Evolutionary conservation across 2,329 filamentous ascomycete species (phyloP).

Genomic region (Akanthomyces uredinophilus): DNA sequence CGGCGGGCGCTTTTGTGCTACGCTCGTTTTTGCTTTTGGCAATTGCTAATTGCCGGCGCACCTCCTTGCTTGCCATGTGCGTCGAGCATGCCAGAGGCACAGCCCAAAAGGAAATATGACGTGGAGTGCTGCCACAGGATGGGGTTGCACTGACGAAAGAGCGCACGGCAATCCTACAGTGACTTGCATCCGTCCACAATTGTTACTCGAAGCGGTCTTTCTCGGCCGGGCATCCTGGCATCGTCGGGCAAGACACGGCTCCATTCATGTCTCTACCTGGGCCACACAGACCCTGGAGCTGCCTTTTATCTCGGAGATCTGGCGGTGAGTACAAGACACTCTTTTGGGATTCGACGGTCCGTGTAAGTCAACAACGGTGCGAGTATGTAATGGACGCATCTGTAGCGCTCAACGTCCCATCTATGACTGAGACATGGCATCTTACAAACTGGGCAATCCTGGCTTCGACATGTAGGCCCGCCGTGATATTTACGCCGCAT

Average conservation of each 20-base stretch:
- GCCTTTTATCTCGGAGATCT: not conserved
- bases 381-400: not conserved
- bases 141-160: not conserved
- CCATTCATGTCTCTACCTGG: not conserved
- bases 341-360: not conserved
- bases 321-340: slow-evolving; percentile 7
- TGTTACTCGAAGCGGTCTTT: not conserved
- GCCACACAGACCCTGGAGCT: not conserved
- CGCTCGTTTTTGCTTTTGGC: not conserved
- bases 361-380: slow-evolving; percentile 2
- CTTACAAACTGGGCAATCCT: not conserved
- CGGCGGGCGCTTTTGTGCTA: not conserved
- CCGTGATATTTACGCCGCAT: not conserved
- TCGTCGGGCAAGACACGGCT: not conserved
- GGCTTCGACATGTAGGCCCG: not conserved
- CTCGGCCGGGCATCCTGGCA: not conserved
- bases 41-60: not conserved
- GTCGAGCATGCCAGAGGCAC: not conserved
- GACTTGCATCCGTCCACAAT: not conserved
- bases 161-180: not conserved
- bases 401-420: not conserved
- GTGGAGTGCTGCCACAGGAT: not conserved
- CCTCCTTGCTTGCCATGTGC: slow-evolving; percentile 8
- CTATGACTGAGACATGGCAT: not conserved
- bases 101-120: not conserved